A percentile compares a stretch with the other conserved stretches of the same genome.
Conservation (phyloP, 2,329 filamentous ascomycete species). For the Macroventuria anomochaeta region DNA sequence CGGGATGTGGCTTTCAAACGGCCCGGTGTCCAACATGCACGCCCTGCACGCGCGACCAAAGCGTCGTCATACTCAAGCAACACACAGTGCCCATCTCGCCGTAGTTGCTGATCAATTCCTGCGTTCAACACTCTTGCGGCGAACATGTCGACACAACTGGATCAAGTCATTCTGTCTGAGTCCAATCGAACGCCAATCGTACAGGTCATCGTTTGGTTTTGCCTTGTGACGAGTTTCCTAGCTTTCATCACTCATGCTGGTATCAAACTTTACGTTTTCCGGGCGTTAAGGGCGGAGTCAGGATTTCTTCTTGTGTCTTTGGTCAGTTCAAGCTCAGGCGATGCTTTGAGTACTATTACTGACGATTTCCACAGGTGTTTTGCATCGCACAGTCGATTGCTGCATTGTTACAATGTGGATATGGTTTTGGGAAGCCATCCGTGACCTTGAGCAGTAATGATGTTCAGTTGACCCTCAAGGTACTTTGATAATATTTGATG, state of each 20-base stretch:
- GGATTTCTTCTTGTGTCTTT: slow-evolving; percentile 24
- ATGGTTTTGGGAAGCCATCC: slow-evolving; percentile 32
- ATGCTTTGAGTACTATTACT: not conserved
- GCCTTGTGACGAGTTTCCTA: slow-evolving; percentile 24
- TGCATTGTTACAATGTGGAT: slow-evolving; percentile 23
- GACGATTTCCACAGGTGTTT: slow-evolving; percentile 19
- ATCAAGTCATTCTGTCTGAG: slow-evolving; percentile 26
- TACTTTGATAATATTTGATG: not conserved
- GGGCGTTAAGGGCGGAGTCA: slow-evolving; percentile 22
- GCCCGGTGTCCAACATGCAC: not conserved
- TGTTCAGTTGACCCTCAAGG: slow-evolving; percentile 23
- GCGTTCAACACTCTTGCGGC: not conserved
- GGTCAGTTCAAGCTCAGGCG: slow-evolving; percentile 7
- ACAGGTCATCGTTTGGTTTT: slow-evolving; percentile 35
- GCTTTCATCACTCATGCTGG: slow-evolving; percentile 31
- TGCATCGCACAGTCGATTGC: slow-evolving; percentile 28
- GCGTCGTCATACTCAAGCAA: slow-evolving; percentile 2
- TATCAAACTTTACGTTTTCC: slow-evolving; percentile 29
- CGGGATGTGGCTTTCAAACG: not conserved
- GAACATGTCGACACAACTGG: slow-evolving; percentile 10
- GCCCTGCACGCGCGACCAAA: not conserved
- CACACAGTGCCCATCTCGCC: slow-evolving; percentile 9
- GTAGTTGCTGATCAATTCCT: slow-evolving; percentile 1
- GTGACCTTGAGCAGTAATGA: slow-evolving; percentile 16
- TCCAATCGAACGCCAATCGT: slow-evolving; percentile 31